phyloP scores from a whole-genome alignment of 2,329 filamentous ascomycete species.

The Beauveria caledonica region DNA sequence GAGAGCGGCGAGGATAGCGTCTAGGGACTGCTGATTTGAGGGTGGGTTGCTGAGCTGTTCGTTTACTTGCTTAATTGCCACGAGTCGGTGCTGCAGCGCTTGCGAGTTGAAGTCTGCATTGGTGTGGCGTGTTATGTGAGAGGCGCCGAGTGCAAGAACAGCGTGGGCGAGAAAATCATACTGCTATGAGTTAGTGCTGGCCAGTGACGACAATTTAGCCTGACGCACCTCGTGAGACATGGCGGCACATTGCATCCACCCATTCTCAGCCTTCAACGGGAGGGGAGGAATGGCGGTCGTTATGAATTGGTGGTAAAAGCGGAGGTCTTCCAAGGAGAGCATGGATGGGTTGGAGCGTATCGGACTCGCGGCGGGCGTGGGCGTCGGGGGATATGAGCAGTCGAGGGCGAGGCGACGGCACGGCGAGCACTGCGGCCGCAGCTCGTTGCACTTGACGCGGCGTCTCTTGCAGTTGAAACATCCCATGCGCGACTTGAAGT shows the following conservation, averaged over 20 bases:
- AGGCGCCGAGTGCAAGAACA: constrained; percentile 29
- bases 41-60: constrained; percentile 20
- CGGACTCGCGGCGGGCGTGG: neutral
- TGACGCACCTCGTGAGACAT: constrained; percentile 26
- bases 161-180: constrained; percentile 30
- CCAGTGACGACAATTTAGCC: neutral
- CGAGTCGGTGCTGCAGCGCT: constrained; percentile 28
- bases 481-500: constrained; percentile 24
- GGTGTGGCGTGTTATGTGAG: constrained; percentile 25
- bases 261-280: constrained; percentile 22
- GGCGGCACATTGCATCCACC: constrained; percentile 27
- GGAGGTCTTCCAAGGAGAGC: constrained; percentile 36
- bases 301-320: constrained; percentile 44
- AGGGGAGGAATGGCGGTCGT: constrained; percentile 31
- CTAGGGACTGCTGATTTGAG: constrained; percentile 22
- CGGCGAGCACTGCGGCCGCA: constrained; percentile 21
- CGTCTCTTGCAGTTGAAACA: constrained; percentile 26
- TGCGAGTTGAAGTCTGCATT: constrained; percentile 20
- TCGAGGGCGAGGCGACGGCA: constrained; percentile 26
- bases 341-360: constrained; percentile 13
- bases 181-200: constrained; percentile 14
- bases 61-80: constrained; percentile 29
- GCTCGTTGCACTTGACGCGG: constrained; percentile 25
- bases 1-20: constrained; percentile 28
- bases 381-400: constrained; percentile 24